Evolutionary conservation across 345 rosid species (phyloP), one percentile per base, ranked within the genome.

Genomic region (Psidium friedrichsthalianum): DNA sequence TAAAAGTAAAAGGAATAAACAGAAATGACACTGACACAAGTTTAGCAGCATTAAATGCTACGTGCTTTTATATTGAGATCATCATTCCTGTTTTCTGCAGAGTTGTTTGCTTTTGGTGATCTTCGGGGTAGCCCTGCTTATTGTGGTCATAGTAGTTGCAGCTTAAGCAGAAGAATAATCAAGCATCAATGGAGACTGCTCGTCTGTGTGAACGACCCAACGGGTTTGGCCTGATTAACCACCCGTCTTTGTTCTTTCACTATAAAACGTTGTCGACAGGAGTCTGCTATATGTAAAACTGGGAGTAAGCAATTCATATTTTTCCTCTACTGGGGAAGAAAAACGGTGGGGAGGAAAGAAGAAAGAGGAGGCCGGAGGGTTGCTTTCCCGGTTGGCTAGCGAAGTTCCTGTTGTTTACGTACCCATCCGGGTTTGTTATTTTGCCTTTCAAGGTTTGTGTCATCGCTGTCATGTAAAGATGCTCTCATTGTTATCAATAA

Each of bases 91-190:
- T 83, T 53, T 51, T 32, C 20, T 88, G 90, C 94, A 96, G 99
- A 56, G 91, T 69, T 96, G 99, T 88, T 91, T 96, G 93, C 95
- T 96, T 61, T 84, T 95, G 94, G 97, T 96, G 91, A 96, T 96
- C 86, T 94, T 95, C 16, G 97, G 97, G 84, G 92, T 94, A 11
- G 93, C 91, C 87, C 92, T 96, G 57, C 96, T 95, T 89, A 94
- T 94, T 11, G 94, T 96, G 87, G 88, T 95, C 78, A 87, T 95
- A 89, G 95, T 95, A 74, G 91, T 96, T 8, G 94, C 92, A 22
- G 95, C 96, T 74, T 96, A 88, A 94, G 78, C 47, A 69, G 78
- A 32, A 69, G 78, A 69, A 69, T 69, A 32, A 32, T 21, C 44
- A 69, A 69, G 44, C 44, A 69, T 32, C 11, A 8, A 21, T 8